Evolutionary conservation across 2,329 filamentous ascomycete species (phyloP), one percentile per base, ranked within the genome.

Genomic region (Gyromitra esculenta): DNA sequence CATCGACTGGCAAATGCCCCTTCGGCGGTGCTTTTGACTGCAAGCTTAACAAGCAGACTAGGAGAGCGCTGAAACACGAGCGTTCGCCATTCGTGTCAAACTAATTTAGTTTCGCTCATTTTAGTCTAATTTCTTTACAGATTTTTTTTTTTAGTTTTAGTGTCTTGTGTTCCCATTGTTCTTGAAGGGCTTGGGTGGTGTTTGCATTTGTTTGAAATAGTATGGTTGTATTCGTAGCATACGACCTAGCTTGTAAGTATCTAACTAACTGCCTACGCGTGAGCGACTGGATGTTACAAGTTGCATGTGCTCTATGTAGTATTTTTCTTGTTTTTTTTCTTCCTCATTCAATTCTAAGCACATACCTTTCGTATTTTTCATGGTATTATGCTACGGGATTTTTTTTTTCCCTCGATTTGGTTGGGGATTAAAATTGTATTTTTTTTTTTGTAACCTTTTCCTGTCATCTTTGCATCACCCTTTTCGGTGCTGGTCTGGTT

Each of bases 1-100:
- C 59, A 6, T 43, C 41, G 8, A 64, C 18, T 35, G 72, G 59
- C 35, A 71, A 73, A 45, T 79, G 78, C 37, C 78, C 78, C 31
- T 79, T 70, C 13, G 67, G 77, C 7, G 77, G 77, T 57, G 78
- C 77, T 21, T 79, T 37, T 11, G 78, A 79, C 73, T 79, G 78
- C 75, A 72, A 73, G 52, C 50, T 70, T 43, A 70, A 70, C 50
- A 59, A 70, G 31, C 71, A 74, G 50, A 43, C 50, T 25, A 73
- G 75, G 71, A 69, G 75, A 39, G 71, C 75, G 6, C n/a, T 74
- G 21, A 77, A 65, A 45, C 72, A 74, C 52, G 71, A 77, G 59
- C 75, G 75, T 54, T 15, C 64, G 8, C 75, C 75, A 18, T 75
- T 77, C 35, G 50, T 25, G n/a, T 75, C 69, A 60, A 43, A 39